Evolutionary conservation across 2,329 filamentous ascomycete genomes (phyloP).

Genomic region (Aspergillus hortae): DNA sequence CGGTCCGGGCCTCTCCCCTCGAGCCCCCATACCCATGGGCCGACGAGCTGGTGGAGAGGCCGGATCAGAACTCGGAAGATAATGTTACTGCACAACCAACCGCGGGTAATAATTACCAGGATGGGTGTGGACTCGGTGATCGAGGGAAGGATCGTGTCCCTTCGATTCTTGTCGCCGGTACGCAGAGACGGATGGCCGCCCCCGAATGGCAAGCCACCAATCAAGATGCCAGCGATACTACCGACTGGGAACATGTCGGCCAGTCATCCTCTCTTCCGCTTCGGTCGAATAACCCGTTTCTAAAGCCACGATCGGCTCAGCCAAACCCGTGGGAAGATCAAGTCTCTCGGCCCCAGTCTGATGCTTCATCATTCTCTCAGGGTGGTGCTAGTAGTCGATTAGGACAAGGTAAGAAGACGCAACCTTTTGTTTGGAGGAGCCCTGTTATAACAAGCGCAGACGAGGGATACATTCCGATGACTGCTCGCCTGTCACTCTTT

Average conservation of each 20-base stretch:
- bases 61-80: conserved; percentile 10
- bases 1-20: conserved; percentile 25
- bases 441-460: conserved; percentile 13
- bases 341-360: conserved; percentile 12
- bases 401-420: conserved; percentile 28
- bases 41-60: conserved; percentile 25
- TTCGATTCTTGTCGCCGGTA: conserved; percentile 19
- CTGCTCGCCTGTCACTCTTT: conserved; percentile 35
- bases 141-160: conserved; percentile 17
- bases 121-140: conserved; percentile 3
- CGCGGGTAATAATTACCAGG: conserved; percentile 2
- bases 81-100: conserved; percentile 7
- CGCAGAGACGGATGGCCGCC: conserved; percentile 18
- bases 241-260: conserved; percentile 19
- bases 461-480: conserved; percentile 40
- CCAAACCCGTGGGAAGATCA: conserved; percentile 18
- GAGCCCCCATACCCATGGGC: conserved; percentile 30
- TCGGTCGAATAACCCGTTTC: conserved; percentile 40
- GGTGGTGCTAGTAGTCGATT: conserved; percentile 24
- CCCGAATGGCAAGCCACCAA: conserved; percentile 17
- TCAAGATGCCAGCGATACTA: conserved; percentile 7
- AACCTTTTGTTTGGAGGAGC: background rate
- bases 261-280: conserved; percentile 23
- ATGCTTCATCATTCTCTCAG: conserved; percentile 17
- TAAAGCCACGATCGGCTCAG: conserved; percentile 26